phyloP scores from a whole-genome alignment of 2,329 filamentous ascomycete species.

The Magnaporthiopsis rhizophila region DNA sequence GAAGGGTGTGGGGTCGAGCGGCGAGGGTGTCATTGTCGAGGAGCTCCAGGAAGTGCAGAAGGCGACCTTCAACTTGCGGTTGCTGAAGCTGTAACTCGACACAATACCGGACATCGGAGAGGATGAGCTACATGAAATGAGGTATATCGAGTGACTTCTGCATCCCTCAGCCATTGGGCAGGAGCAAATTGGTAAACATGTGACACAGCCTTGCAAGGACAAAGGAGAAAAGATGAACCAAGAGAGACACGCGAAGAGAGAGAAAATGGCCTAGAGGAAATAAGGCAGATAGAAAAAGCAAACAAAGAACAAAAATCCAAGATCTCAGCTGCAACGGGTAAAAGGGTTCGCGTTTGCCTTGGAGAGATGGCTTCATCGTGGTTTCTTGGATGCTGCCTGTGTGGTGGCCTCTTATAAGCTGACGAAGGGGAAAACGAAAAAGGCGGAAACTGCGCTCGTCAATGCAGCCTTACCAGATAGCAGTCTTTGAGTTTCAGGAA shows the following conservation, averaged over 20 bases:
- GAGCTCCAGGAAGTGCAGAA: constrained; percentile 11
- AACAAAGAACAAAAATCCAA: not conserved
- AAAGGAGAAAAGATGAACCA: not conserved
- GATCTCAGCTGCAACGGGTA: not conserved
- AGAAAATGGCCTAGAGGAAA: not conserved
- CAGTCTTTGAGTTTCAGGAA: constrained; percentile 84
- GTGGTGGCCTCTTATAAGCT: not conserved
- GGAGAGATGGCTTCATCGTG: not conserved
- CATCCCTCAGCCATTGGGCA: not conserved
- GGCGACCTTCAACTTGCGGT: constrained; percentile 41
- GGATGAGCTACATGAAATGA: not conserved
- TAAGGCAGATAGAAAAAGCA: not conserved
- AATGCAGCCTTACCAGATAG: constrained; percentile 58
- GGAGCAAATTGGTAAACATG: constrained; percentile 1
- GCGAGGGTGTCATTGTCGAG: constrained; percentile 9
- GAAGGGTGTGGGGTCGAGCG: constrained; percentile 12
- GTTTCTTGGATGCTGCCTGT: constrained; percentile 17
- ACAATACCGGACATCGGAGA: constrained; percentile 22
- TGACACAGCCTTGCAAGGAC: not conserved
- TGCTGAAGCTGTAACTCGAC: constrained; percentile 56
- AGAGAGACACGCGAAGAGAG: constrained; percentile 1
- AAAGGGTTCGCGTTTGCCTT: not conserved
- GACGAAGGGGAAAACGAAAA: not conserved
- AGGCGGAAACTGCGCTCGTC: not conserved
- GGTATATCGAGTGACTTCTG: not conserved